Evolutionary conservation across 345 rosid genomes (phyloP).

Genomic region (Brassica napus): DNA sequence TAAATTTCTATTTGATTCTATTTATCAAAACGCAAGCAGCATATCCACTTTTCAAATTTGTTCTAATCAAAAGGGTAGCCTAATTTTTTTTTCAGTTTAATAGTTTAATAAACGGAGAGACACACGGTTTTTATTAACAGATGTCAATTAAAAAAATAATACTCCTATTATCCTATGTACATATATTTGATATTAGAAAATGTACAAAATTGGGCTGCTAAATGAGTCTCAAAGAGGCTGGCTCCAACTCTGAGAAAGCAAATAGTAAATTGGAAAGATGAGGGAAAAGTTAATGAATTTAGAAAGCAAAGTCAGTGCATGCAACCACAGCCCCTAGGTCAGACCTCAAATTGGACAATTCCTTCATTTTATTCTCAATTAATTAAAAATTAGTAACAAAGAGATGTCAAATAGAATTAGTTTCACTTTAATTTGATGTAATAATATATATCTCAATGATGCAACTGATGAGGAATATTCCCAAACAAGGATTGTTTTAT

Average conservation of each 20-base stretch:
- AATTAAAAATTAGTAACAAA: constrained; percentile 13
- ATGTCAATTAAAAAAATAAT: no score
- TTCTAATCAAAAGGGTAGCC: neutral
- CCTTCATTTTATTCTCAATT: neutral
- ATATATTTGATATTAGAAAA: neutral
- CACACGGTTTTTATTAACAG: neutral
- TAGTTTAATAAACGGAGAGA: no score
- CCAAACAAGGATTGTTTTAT: constrained; percentile 27
- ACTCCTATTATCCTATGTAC: no score
- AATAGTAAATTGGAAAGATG: constrained; percentile 25
- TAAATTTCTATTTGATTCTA: neutral
- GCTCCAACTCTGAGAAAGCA: constrained; percentile 29
- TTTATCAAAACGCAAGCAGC: neutral
- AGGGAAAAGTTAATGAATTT: constrained; percentile 22
- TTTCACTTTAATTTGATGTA: constrained; percentile 22
- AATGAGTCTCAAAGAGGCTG: constrained; percentile 23
- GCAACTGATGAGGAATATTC: constrained; percentile 36
- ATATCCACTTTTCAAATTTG: neutral
- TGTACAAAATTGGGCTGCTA: constrained; percentile 21
- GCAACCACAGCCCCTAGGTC: constrained; percentile 29
- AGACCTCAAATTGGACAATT: constrained; percentile 34
- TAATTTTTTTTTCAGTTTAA: neutral
- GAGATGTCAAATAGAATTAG: constrained; percentile 23
- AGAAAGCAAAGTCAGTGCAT: constrained; percentile 31
- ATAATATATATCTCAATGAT: constrained; percentile 25